A percentile compares a stretch with the other conserved stretches of the same genome.
These are phyloP conservation scores for Polyplosphaeria fusca DNA, from an alignment of 495 filamentous ascomycete genomes.

Conservation along the genomic window DNA sequence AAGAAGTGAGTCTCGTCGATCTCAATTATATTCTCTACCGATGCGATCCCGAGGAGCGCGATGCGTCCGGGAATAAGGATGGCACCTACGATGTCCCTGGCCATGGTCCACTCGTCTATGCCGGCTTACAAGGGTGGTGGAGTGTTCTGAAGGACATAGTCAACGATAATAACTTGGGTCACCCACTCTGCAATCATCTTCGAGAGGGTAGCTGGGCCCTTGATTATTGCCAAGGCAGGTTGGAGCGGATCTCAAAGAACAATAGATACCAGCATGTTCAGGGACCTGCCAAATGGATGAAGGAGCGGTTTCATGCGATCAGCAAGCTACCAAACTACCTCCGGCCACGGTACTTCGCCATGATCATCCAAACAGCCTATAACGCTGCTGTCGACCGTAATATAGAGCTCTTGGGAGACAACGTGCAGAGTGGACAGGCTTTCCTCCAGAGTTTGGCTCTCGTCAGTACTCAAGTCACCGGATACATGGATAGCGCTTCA, in stretches of 20 bases:
- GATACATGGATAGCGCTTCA: conserved; percentile 82
- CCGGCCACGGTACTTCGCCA: conserved; percentile 86
- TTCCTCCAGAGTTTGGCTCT: conserved; percentile 84
- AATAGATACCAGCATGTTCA: conserved; percentile 57
- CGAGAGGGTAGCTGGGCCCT: conserved; percentile 92
- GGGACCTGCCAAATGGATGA: conserved; percentile 72
- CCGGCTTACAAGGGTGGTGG: conserved; percentile 98
- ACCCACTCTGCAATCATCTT: conserved; percentile 88
- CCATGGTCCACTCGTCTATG: conserved; percentile 82
- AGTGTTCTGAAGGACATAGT: conserved; percentile 83
- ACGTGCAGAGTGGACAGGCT: conserved; percentile 72
- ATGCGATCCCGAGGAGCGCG: conserved; percentile 88
- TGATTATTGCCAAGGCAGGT: conserved; percentile 76
- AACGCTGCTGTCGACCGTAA: conserved; percentile 73
- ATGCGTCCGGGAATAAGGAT: conserved; percentile 72
- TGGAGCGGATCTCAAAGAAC: conserved; percentile 67
- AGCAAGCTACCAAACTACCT: conserved; percentile 81
- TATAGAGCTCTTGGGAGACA: conserved; percentile 71
- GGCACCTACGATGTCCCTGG: conserved; percentile 85
- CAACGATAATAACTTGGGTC: conserved; percentile 83
- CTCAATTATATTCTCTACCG: conserved; percentile 90
- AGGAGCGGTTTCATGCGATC: conserved; percentile 78
- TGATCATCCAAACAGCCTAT: conserved; percentile 84
- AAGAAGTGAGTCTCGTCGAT: conserved; percentile 67
- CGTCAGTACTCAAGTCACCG: conserved; percentile 86